Conservation (phyloP, 2,329 filamentous ascomycete species). For the Ceratocystis eucalypticola region DNA sequence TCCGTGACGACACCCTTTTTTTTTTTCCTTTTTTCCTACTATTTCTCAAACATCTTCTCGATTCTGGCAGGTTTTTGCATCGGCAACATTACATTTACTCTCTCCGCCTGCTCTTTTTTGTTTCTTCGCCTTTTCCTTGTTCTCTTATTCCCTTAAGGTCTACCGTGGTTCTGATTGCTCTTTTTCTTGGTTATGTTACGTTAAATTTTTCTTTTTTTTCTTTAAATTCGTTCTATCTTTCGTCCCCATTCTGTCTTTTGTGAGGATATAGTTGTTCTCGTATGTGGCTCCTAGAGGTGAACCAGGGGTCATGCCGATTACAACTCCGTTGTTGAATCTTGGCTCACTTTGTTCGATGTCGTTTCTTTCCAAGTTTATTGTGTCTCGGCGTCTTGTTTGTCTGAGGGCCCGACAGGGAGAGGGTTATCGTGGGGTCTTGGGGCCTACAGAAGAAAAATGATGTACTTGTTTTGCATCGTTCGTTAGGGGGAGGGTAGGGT, state of each 20-base stretch:
- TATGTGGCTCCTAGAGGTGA: not conserved
- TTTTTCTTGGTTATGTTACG: constrained; percentile 20
- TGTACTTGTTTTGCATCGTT: no score
- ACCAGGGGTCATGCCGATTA: not conserved
- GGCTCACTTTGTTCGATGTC: no score
- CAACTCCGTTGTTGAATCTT: no score
- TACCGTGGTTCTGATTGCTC: not conserved
- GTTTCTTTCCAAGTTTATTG: constrained; percentile 2
- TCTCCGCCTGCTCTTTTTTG: constrained; percentile 15
- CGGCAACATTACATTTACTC: constrained; percentile 7
- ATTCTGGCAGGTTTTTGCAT: constrained; percentile 4
- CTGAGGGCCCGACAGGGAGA: no score
- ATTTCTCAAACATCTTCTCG: constrained; percentile 19
- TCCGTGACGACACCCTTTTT: constrained; percentile 8
- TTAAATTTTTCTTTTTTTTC: constrained; percentile 21
- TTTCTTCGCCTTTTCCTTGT: constrained; percentile 17
- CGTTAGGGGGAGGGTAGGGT: no score
- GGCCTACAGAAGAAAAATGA: no score
- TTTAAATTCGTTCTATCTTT: constrained; percentile 20
- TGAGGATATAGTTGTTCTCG: not conserved
- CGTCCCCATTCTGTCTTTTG: constrained; percentile 19
- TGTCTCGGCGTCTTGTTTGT: not conserved
- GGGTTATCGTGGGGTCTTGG: no score
- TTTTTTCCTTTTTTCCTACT: constrained; percentile 18
- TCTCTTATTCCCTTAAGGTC: constrained; percentile 13